These are phyloP conservation scores for Geotrichum armillariae DNA, from an alignment of 1,139 yeast species.

Conservation along the genomic window DNA sequence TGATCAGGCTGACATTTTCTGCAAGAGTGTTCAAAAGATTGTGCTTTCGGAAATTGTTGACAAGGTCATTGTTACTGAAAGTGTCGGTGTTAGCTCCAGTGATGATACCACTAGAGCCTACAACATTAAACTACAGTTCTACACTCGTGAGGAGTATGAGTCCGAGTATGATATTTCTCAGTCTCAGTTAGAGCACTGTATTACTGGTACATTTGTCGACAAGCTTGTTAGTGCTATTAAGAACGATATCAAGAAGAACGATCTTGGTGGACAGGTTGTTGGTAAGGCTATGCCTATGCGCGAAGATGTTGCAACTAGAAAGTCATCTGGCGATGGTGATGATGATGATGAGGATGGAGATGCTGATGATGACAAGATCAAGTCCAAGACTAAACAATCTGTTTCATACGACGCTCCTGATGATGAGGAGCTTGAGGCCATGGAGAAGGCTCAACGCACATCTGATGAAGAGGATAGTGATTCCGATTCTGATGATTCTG, in stretches of 20 bases:
- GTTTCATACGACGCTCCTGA: slow-evolving; percentile 95
- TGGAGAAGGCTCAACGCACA: slow-evolving; percentile 61
- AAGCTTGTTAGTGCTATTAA: slow-evolving; percentile 70
- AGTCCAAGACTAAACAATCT: slow-evolving; percentile 71
- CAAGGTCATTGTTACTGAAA: slow-evolving; percentile 78
- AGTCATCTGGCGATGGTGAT: slow-evolving; percentile 22
- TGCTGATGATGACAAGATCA: slow-evolving; percentile 66
- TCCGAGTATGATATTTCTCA: slow-evolving; percentile 86
- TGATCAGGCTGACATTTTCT: slow-evolving; percentile 87
- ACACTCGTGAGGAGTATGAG: slow-evolving; percentile 72
- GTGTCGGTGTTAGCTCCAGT: slow-evolving; percentile 60
- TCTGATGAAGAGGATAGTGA: slow-evolving; percentile 46
- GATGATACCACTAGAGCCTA: slow-evolving; percentile 68
- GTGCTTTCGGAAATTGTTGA: slow-evolving; percentile 87
- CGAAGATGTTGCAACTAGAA: slow-evolving; percentile 23
- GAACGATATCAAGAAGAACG: slow-evolving; percentile 83
- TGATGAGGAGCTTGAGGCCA: slow-evolving; percentile 85
- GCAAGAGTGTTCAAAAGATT: slow-evolving; percentile 86
- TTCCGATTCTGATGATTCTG: slow-evolving; percentile 38
- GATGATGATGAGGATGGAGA: slow-evolving; percentile 48
- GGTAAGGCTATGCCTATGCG: slow-evolving; percentile 58
- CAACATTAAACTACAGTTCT: slow-evolving; percentile 71
- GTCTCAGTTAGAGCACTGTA: slow-evolving; percentile 70
- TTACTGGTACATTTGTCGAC: slow-evolving; percentile 64
- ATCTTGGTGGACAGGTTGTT: slow-evolving; percentile 61